A percentile compares a stretch with the other conserved stretches of the same genome.
These are phyloP conservation scores for Rubroshorea leprosula DNA, from an alignment of 345 rosid genomes.

Conservation along the genomic window DNA sequence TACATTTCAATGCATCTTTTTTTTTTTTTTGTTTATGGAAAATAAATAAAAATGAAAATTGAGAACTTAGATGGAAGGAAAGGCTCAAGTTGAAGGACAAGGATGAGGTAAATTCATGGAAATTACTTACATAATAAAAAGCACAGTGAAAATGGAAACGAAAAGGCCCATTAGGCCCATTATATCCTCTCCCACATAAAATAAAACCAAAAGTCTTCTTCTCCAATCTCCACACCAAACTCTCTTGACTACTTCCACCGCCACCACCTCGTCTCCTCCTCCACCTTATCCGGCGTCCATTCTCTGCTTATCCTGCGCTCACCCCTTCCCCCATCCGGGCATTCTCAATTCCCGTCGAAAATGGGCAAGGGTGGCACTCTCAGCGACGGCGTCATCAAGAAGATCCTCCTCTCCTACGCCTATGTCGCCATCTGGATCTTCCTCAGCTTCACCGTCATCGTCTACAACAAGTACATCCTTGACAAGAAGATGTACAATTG, in stretches of 20 bases:
- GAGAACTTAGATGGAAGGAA: too few relatives aligned
- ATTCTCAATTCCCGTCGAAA: slow-evolving; percentile 19
- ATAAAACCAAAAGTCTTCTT: too few relatives aligned
- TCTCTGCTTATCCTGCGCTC: neutral
- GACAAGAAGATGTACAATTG: slow-evolving; percentile 97
- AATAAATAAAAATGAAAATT: too few relatives aligned
- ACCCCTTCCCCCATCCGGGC: slow-evolving; percentile 3
- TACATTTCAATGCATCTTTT: too few relatives aligned
- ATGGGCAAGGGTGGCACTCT: slow-evolving; percentile 93
- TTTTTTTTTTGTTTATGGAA: too few relatives aligned
- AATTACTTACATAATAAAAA: too few relatives aligned
- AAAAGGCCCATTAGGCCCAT: too few relatives aligned
- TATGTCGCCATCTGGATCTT: slow-evolving; percentile 96
- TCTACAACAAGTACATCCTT: slow-evolving; percentile 97
- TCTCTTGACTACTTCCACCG: slow-evolving; percentile 16
- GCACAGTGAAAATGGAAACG: too few relatives aligned
- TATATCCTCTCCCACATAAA: too few relatives aligned
- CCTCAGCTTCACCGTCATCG: slow-evolving; percentile 97
- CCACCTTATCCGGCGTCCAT: neutral
- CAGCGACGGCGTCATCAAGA: slow-evolving; percentile 77
- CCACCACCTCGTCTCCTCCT: slow-evolving; percentile 4
- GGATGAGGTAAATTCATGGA: too few relatives aligned
- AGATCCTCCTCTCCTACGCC: slow-evolving; percentile 88
- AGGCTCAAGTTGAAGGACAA: too few relatives aligned
- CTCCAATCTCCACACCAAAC: neutral